phyloP scores from a whole-genome alignment of 139 green algal species.

The Gonium pectorale region DNA sequence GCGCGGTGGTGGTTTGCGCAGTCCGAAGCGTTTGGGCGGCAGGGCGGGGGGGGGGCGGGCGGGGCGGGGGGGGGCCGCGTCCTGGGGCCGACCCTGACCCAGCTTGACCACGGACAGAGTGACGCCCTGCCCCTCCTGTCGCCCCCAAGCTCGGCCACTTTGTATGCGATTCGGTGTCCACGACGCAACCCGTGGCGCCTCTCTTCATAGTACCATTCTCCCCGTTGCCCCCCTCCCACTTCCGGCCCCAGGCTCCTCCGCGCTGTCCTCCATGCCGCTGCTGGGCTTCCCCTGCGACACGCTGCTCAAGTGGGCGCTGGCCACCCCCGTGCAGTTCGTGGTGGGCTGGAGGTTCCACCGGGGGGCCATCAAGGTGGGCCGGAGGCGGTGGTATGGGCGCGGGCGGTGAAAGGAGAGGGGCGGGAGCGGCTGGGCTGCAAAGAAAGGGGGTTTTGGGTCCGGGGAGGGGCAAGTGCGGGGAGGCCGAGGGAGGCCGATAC shows the following conservation, averaged over 20 bases:
- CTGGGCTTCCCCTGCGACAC: conserved; percentile 79
- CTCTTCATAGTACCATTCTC: too few species aligned
- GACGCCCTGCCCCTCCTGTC: too few species aligned
- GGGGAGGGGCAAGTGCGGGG: too few species aligned
- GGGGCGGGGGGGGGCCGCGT: not conserved
- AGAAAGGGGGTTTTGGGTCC: too few species aligned
- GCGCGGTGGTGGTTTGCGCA: not conserved
- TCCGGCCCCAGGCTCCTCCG: conserved; percentile 17
- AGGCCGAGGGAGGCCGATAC: too few species aligned
- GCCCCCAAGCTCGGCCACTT: too few species aligned
- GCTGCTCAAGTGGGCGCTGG: conserved; percentile 87
- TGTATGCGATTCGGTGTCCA: too few species aligned
- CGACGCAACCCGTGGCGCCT: too few species aligned
- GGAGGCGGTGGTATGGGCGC: not conserved
- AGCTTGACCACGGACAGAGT: too few species aligned
- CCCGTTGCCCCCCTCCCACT: not conserved
- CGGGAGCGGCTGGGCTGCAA: too few species aligned
- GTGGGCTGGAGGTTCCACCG: conserved; percentile 95
- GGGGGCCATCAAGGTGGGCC: conserved; percentile 74
- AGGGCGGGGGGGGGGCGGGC: not conserved
- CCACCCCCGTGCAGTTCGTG: conserved; percentile 92
- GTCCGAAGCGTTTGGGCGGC: too few species aligned
- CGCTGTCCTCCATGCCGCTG: conserved; percentile 58
- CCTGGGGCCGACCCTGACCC: too few species aligned
- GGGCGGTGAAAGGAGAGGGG: not conserved